Evolutionary conservation across 2,329 filamentous ascomycete species (phyloP).

Genomic region (Podosphaera xanthii): DNA sequence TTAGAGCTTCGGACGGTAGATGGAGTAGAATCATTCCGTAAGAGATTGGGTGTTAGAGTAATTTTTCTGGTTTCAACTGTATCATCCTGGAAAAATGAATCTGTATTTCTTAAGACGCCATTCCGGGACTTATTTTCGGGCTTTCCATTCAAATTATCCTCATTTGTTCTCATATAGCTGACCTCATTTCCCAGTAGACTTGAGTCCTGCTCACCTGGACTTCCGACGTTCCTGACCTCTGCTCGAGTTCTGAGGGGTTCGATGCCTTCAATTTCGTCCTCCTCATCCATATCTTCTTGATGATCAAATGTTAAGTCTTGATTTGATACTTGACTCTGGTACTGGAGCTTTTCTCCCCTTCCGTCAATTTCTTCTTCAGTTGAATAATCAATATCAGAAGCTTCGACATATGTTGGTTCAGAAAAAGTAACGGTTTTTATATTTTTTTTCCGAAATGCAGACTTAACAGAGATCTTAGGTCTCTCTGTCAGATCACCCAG

Average conservation of each 20-base stretch:
- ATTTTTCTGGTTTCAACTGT: slow-evolving; percentile 92
- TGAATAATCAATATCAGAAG: slow-evolving; percentile 48
- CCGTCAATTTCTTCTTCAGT: slow-evolving; percentile 31
- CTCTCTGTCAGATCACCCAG: slow-evolving; percentile 48
- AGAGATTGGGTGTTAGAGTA: slow-evolving; percentile 74
- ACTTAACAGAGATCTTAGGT: slow-evolving; percentile 50
- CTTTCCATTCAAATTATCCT: slow-evolving; percentile 40
- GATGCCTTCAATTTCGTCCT: slow-evolving; percentile 14
- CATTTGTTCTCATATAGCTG: slow-evolving; percentile 27
- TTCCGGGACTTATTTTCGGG: slow-evolving; percentile 47
- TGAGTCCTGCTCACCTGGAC: slow-evolving; percentile 8
- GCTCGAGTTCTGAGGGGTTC: slow-evolving; percentile 21
- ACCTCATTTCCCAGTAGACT: slow-evolving; percentile 2
- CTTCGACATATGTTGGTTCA: slow-evolving; percentile 48
- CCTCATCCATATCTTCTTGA: slow-evolving; percentile 16
- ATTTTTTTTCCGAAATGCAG: slow-evolving; percentile 46
- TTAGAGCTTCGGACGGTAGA: slow-evolving; percentile 19
- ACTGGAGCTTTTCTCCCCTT: slow-evolving; percentile 22
- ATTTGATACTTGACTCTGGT: slow-evolving; percentile 24
- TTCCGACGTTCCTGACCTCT: slow-evolving; percentile 15
- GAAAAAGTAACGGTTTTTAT: slow-evolving; percentile 50
- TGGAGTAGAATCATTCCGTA: slow-evolving; percentile 50
- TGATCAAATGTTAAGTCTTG: slow-evolving; percentile 17
- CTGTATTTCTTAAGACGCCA: slow-evolving; percentile 70
- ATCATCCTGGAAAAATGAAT: slow-evolving; percentile 96